These are phyloP conservation scores for Asclepias syriaca DNA, from an alignment of 257 asterid genomes.

Conservation along the genomic window DNA sequence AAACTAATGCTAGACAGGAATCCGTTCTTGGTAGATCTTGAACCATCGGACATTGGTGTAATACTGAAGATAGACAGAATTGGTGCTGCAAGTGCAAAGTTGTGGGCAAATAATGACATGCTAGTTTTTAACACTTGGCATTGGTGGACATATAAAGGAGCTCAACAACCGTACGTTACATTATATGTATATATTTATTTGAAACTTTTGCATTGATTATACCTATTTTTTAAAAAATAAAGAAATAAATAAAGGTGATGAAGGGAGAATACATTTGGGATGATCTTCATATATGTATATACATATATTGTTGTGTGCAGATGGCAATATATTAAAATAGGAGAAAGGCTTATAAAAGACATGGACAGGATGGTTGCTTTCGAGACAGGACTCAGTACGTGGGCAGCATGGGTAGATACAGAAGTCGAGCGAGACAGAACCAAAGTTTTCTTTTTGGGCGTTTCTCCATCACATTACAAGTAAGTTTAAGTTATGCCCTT, in stretches of 20 bases:
- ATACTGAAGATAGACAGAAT: slow-evolving; percentile 47
- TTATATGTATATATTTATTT: too few relatives aligned
- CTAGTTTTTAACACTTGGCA: slow-evolving; percentile 70
- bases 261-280: too few relatives aligned
- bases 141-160: slow-evolving; percentile 60
- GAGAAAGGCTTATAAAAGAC: slow-evolving; percentile 7
- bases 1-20: slow-evolving; percentile 29
- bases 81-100: slow-evolving; percentile 27
- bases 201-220: too few relatives aligned
- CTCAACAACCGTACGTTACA: slow-evolving; percentile 47
- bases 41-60: slow-evolving; percentile 28
- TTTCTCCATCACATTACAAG: slow-evolving; percentile 35
- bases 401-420: slow-evolving; percentile 28
- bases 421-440: slow-evolving; percentile 20
- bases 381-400: slow-evolving; percentile 23
- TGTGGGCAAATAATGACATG: slow-evolving; percentile 52
- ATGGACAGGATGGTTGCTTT: slow-evolving; percentile 28
- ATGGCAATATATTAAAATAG: slow-evolving; percentile 30
- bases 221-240: too few relatives aligned
- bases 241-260: too few relatives aligned
- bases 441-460: slow-evolving; percentile 33
- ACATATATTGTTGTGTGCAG: slow-evolving; percentile 3
- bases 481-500: slow-evolving; percentile 10
- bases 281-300: too few relatives aligned
- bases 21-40: slow-evolving; percentile 52